Conservation (phyloP, 2,329 filamentous ascomycete genomes). For the Amylocarpus encephaloides region DNA sequence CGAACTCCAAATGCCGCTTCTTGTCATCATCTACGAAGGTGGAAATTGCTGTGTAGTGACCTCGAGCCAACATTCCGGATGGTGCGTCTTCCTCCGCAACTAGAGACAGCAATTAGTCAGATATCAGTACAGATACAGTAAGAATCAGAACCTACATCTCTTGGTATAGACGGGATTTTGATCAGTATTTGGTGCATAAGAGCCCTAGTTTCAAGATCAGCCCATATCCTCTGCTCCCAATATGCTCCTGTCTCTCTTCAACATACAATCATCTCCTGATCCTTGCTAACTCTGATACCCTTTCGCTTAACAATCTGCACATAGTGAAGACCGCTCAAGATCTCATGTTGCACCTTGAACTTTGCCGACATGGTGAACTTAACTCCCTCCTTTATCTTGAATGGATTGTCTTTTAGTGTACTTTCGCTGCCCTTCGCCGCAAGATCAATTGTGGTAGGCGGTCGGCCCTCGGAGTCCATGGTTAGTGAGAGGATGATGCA, state of each 20-base stretch:
- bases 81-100: conserved; percentile 91
- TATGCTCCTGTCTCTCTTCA: background rate
- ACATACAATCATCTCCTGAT: conserved; percentile 95
- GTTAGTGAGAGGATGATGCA: conserved; percentile 91
- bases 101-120: conserved; percentile 32
- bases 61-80: conserved; percentile 81
- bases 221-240: background rate
- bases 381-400: conserved; percentile 94
- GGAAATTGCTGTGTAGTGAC: conserved; percentile 82
- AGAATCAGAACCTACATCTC: conserved; percentile 68
- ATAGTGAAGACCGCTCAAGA: conserved; percentile 92
- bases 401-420: conserved; percentile 82
- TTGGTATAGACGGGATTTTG: conserved; percentile 82
- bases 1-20: conserved; percentile 81
- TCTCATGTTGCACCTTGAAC: conserved; percentile 96
- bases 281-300: conserved; percentile 81
- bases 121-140: background rate
- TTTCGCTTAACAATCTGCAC: conserved; percentile 89
- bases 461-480: conserved; percentile 76
- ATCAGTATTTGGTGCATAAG: conserved; percentile 87
- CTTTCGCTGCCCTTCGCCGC: conserved; percentile 65
- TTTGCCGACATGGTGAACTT: conserved; percentile 90
- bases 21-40: conserved; percentile 95
- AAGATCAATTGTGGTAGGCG: conserved; percentile 85
- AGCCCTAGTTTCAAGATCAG: conserved; percentile 53